Conservation (phyloP, 768 basidiomycete species). For the Tylopilus balloui region DNA sequence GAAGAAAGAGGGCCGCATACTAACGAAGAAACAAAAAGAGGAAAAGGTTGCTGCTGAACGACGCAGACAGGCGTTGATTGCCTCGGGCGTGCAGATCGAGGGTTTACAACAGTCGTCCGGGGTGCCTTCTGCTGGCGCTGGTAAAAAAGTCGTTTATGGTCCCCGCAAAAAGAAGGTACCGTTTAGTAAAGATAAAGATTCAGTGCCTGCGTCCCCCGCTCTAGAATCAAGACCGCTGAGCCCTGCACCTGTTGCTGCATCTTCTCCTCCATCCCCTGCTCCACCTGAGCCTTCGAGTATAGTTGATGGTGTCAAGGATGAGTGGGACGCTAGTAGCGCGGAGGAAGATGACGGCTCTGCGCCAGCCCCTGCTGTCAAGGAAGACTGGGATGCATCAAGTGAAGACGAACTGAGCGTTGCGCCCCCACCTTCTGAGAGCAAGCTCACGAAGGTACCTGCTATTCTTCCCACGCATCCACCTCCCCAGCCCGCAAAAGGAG, state of each 20-base stretch:
- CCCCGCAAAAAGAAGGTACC: slow-evolving; percentile 76
- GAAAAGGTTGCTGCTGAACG: slow-evolving; percentile 89
- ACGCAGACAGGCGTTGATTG: slow-evolving; percentile 84
- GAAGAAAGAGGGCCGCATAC: slow-evolving; percentile 88
- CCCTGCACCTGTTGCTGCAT: slow-evolving; percentile 22
- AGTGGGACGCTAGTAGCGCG: slow-evolving; percentile 49
- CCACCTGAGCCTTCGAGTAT: slow-evolving; percentile 25
- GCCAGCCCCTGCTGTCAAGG: slow-evolving; percentile 38
- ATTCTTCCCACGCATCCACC: background rate
- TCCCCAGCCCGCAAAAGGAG: slow-evolving; percentile 1
- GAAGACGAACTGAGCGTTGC: slow-evolving; percentile 44
- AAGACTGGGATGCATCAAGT: slow-evolving; percentile 69
- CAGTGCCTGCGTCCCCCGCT: slow-evolving; percentile 41
- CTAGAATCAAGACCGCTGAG: slow-evolving; percentile 52
- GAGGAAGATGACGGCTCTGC: slow-evolving; percentile 35
- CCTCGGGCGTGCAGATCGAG: slow-evolving; percentile 86
- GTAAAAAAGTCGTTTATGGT: slow-evolving; percentile 78
- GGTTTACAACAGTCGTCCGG: slow-evolving; percentile 65
- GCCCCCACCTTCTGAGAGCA: slow-evolving; percentile 10
- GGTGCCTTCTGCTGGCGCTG: slow-evolving; percentile 32
- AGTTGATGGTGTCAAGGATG: slow-evolving; percentile 40
- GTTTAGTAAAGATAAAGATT: slow-evolving; percentile 38
- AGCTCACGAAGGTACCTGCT: slow-evolving; percentile 12
- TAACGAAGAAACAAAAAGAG: slow-evolving; percentile 98
- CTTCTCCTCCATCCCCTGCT: slow-evolving; percentile 25